Evolutionary conservation across 1,139 yeast species (phyloP).

Genomic region (Pichia sp.): DNA sequence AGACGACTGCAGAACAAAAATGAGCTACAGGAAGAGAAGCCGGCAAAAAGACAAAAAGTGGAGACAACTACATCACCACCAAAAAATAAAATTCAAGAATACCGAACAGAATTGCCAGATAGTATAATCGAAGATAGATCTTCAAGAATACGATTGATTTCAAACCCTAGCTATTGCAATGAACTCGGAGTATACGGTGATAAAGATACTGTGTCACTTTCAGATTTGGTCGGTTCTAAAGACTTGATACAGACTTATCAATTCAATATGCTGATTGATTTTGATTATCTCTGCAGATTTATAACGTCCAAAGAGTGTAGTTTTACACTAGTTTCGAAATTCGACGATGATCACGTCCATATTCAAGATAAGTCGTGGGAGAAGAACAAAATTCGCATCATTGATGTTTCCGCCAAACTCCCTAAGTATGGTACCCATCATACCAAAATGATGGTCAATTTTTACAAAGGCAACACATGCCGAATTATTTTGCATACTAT

Average conservation of each 20-base stretch:
- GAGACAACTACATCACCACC: no score
- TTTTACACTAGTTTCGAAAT: conserved; percentile 20
- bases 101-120: not conserved
- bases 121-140: conserved; percentile 8
- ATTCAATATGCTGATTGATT: conserved; percentile 47
- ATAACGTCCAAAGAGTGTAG: conserved; percentile 22
- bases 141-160: conserved; percentile 29
- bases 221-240: conserved; percentile 35
- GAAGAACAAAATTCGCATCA: conserved; percentile 23
- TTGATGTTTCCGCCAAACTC: conserved; percentile 25
- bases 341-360: conserved; percentile 19
- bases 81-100: not conserved
- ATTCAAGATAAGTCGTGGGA: conserved; percentile 21
- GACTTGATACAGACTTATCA: conserved; percentile 42
- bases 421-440: conserved; percentile 51
- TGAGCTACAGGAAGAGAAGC: not conserved
- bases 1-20: conserved; percentile 15
- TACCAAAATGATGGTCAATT: conserved; percentile 62
- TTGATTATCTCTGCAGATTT: conserved; percentile 38
- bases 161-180: conserved; percentile 24
- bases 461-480: conserved; percentile 40
- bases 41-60: not conserved
- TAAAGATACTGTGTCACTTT: conserved; percentile 30
- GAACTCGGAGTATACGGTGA: conserved; percentile 23
- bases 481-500: conserved; percentile 58